These are phyloP conservation scores for Orbilia quercus DNA, from an alignment of 2,329 filamentous ascomycete species.

Conservation along the genomic window DNA sequence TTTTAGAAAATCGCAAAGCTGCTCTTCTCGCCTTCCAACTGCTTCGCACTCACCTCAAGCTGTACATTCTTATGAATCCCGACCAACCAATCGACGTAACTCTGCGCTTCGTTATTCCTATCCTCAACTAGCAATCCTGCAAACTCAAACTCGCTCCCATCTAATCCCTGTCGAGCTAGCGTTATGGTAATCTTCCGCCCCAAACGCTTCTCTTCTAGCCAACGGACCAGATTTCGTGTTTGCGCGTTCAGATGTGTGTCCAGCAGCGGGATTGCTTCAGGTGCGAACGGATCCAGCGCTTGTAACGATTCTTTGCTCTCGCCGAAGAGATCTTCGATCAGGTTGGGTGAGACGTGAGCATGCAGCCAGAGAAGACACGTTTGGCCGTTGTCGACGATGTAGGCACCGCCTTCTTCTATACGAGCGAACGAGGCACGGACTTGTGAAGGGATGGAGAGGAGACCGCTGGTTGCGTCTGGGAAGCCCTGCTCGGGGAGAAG, in stretches of 20 bases:
- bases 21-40: constrained; percentile 34
- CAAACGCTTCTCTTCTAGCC: constrained; percentile 80
- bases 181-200: constrained; percentile 90
- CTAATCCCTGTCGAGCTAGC: constrained; percentile 88
- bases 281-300: constrained; percentile 81
- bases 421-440: constrained; percentile 86
- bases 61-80: constrained; percentile 93
- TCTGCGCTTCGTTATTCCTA: constrained; percentile 95
- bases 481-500: constrained; percentile 89
- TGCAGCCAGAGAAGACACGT: constrained; percentile 93
- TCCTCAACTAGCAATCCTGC: constrained; percentile 91
- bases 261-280: constrained; percentile 78
- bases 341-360: constrained; percentile 87
- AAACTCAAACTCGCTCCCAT: constrained; percentile 97
- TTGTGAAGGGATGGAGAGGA: constrained; percentile 82
- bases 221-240: constrained; percentile 91
- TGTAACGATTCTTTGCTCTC: constrained; percentile 77
- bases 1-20: constrained; percentile 41
- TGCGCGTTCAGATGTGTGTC: constrained; percentile 95
- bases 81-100: constrained; percentile 98
- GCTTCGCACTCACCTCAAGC: constrained; percentile 74
- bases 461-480: constrained; percentile 83
- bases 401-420: constrained; percentile 91
- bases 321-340: constrained; percentile 90
- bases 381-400: constrained; percentile 95